These are phyloP conservation scores for Diplocarpon rosae DNA, from an alignment of 2,329 filamentous ascomycete species.

Conservation along the genomic window DNA sequence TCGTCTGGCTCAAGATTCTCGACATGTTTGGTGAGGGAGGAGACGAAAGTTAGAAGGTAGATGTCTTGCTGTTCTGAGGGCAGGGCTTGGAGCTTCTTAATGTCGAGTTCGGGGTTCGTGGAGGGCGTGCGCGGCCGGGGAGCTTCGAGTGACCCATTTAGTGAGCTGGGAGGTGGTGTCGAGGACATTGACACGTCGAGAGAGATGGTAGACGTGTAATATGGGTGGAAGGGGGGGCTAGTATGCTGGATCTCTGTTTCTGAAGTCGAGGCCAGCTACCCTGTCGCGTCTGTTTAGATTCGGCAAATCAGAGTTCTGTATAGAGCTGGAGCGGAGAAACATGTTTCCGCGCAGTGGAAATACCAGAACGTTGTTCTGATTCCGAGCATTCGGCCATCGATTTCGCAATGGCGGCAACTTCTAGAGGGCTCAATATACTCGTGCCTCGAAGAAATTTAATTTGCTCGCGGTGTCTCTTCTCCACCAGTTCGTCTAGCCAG, in stretches of 20 bases:
- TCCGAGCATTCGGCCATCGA: not conserved
- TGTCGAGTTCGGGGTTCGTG: slow-evolving; percentile 68
- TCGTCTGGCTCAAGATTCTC: slow-evolving; percentile 62
- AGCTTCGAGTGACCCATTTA: slow-evolving; percentile 26
- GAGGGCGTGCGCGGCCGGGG: slow-evolving; percentile 30
- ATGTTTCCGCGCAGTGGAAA: slow-evolving; percentile 2
- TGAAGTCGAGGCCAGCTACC: slow-evolving; percentile 2
- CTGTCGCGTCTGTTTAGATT: slow-evolving; percentile 4
- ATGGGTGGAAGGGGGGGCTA: not conserved
- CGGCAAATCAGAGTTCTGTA: slow-evolving; percentile 4
- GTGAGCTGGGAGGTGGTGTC: slow-evolving; percentile 20
- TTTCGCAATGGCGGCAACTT: slow-evolving; percentile 20
- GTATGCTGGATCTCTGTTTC: not conserved
- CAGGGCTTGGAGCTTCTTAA: slow-evolving; percentile 78
- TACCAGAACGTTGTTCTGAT: not conserved
- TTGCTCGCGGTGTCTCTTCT: slow-evolving; percentile 29
- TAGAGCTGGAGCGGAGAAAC: slow-evolving; percentile 5
- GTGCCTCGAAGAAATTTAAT: slow-evolving; percentile 9
- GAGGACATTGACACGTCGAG: slow-evolving; percentile 25
- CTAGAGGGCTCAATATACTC: slow-evolving; percentile 20
- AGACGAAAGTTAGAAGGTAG: slow-evolving; percentile 81
- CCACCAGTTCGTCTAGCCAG: slow-evolving; percentile 32
- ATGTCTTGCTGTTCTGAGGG: slow-evolving; percentile 93
- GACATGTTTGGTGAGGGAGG: slow-evolving; percentile 72
- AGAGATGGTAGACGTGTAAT: slow-evolving; percentile 6